These are phyloP conservation scores for Cutaneotrichosporon sp. DNA, from an alignment of 1,284 basidiomycete species.

Conservation along the genomic window DNA sequence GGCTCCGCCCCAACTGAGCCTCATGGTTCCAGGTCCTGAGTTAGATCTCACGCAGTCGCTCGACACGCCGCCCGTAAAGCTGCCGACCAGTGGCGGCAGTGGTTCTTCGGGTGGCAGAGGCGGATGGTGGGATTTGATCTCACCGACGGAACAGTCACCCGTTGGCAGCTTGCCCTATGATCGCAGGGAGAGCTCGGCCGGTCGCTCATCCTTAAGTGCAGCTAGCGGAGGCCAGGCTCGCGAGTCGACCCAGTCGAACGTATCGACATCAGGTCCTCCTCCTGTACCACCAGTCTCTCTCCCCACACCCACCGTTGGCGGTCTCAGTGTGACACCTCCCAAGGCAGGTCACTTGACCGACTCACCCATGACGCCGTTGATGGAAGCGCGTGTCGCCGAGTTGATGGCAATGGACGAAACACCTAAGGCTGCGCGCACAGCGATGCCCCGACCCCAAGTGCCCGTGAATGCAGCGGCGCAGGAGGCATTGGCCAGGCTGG, in stretches of 20 bases:
- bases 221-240: not conserved
- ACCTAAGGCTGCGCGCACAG: not conserved
- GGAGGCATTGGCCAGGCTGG: not conserved
- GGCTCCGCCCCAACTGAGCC: constrained; percentile 1
- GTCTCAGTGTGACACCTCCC: too few relatives aligned
- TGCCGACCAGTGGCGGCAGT: not conserved
- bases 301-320: too few relatives aligned
- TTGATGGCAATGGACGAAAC: not conserved
- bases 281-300: constrained; percentile 1
- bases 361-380: not conserved
- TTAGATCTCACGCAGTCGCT: not conserved
- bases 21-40: constrained; percentile 3
- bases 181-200: not conserved
- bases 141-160: constrained; percentile 1
- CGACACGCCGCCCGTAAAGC: not conserved
- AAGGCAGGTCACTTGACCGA: not conserved
- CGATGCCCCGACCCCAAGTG: not conserved
- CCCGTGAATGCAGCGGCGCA: not conserved
- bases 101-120: not conserved
- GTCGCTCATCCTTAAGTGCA: not conserved
- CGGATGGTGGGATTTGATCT: constrained; percentile 17
- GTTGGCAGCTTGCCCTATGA: not conserved
- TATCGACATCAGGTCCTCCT: not conserved
- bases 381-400: not conserved
- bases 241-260: not conserved